Evolutionary conservation across 352 stramenopile species (phyloP).

Genomic region (Phytophthora fragariaefolia): DNA sequence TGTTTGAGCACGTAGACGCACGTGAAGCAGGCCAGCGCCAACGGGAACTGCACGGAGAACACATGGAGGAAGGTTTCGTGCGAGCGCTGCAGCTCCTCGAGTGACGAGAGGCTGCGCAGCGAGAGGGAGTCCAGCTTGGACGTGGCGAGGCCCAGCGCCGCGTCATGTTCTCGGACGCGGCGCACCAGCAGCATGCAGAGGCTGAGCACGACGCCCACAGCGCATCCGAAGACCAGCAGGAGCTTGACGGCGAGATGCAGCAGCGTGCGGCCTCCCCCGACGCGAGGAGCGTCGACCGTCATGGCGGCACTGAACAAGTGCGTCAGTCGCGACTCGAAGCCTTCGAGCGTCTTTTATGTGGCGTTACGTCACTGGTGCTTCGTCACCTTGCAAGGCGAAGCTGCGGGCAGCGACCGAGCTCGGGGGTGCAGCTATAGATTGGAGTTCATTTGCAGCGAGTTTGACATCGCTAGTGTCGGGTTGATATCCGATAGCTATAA

Average conservation of each 20-base stretch:
- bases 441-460: too few species aligned
- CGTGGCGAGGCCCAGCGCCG: slow-evolving; percentile 39
- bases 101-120: slow-evolving; percentile 61
- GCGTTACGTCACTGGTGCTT: not conserved
- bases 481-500: too few species aligned
- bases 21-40: slow-evolving; percentile 76
- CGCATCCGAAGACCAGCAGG: slow-evolving; percentile 45
- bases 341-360: not conserved
- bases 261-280: slow-evolving; percentile 22
- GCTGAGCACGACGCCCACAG: slow-evolving; percentile 37
- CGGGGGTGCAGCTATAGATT: too few species aligned
- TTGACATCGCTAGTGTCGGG: too few species aligned
- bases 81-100: slow-evolving; percentile 66
- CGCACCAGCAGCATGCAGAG: slow-evolving; percentile 55
- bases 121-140: slow-evolving; percentile 66
- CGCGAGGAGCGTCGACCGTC: not conserved
- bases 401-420: too few species aligned
- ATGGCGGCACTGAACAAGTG: slow-evolving; percentile 4
- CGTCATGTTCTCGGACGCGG: slow-evolving; percentile 56
- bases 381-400: too few species aligned
- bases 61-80: slow-evolving; percentile 66
- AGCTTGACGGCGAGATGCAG: slow-evolving; percentile 48
- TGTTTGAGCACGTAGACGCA: slow-evolving; percentile 86
- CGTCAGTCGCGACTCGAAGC: not conserved
- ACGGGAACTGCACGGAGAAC: slow-evolving; percentile 61